Evolutionary conservation across 345 rosid species (phyloP), one percentile per base, ranked within the genome.

Genomic region (Salix dunnii): DNA sequence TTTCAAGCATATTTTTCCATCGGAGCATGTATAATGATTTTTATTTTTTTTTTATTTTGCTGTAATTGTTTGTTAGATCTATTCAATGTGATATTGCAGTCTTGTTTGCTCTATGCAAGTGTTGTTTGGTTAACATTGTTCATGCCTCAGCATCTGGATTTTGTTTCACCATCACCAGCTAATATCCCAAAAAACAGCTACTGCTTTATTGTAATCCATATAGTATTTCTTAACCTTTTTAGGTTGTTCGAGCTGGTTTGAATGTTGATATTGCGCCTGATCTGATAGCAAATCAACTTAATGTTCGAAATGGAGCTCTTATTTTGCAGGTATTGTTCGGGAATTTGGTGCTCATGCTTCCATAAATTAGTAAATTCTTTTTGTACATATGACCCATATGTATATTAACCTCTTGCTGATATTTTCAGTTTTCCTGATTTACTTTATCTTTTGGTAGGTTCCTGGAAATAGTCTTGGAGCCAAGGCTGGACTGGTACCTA

Each of bases 271-370:
- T 95, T 84, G 99, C 99, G 53, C 90, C 99, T 0, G 97, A 95
- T 80, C 79, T 84, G 72, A 84, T 91, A 71, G 94, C 99, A 79
- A 91, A 89, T 84, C 99, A 95, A 79, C 94, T 93, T 62, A 95
- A 93, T 79, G 97, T 95, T 81, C 89, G 91, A 30, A 93, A 85
- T 78, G 99, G 97, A 73, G 97, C 94, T 80, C 96, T 95, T 77
- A 78, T 95, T 20, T 89, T 95, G 81, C 90, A 87, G 94, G 99
- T 91, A 84, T 76, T 10, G 3, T 61, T 28, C 12, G 35, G 43
- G 25, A 53, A 13, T 43, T 43, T 43, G 14, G 48, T 38, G 13
- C 28, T 23, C 42, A 71, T 17, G 28, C 68, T 27, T 58, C 74
- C 11, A 60, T 30, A 10, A 20, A 30, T 58, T 72, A 4, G 38